A percentile compares a stretch with the other conserved stretches of the same genome.
Evolutionary conservation across 176 grass and related monocot genomes (phyloP).

Genomic region (Aegilops tauschii): DNA sequence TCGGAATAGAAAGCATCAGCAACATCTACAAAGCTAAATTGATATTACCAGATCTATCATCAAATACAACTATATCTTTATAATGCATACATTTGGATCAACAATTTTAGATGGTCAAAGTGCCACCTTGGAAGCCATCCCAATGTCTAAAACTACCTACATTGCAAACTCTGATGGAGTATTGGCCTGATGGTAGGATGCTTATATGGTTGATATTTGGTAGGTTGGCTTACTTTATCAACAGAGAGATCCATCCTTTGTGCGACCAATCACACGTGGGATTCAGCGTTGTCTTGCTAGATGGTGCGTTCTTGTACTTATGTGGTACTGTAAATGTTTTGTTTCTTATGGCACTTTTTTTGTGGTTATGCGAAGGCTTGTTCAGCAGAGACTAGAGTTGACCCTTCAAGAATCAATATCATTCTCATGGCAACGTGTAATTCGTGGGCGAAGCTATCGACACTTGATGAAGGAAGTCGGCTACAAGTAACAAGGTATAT

Average conservation of each 20-base stretch:
- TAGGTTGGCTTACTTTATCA: conserved; percentile 94
- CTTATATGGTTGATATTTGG: conserved; percentile 14
- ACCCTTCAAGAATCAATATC: conserved; percentile 58
- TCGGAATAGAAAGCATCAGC: background rate
- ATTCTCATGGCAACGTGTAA: conserved; percentile 71
- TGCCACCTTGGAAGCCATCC: background rate
- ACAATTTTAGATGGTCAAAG: background rate
- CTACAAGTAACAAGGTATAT: conserved; percentile 71
- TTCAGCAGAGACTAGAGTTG: conserved; percentile 78
- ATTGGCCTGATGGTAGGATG: conserved; percentile 24
- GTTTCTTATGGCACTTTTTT: conserved; percentile 15
- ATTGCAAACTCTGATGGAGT: background rate
- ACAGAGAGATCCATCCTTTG: conserved; percentile 89
- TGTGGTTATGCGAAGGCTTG: conserved; percentile 57
- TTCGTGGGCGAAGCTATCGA: conserved; percentile 82
- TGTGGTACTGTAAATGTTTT: background rate
- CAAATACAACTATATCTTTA: background rate
- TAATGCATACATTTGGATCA: background rate
- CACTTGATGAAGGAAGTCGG: conserved; percentile 91
- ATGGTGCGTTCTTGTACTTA: conserved; percentile 59
- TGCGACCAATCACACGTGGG: conserved; percentile 77
- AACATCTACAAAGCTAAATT: background rate
- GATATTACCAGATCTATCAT: background rate
- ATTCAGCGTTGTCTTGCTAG: conserved; percentile 85
- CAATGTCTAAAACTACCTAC: background rate